Evolutionary conservation across 257 asterid genomes (phyloP).

Genomic region (Catharanthus roseus): DNA sequence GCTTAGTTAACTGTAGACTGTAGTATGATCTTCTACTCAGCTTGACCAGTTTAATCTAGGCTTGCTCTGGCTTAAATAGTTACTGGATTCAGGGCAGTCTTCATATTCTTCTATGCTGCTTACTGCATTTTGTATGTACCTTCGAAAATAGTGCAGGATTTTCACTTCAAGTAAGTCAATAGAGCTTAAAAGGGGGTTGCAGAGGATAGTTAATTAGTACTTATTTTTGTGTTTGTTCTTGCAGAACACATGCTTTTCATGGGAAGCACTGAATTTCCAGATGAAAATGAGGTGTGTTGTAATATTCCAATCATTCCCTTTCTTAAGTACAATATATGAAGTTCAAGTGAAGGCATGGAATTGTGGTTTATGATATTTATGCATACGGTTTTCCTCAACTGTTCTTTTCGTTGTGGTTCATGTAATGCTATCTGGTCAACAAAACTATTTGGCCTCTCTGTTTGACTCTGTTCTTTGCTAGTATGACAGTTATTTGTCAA

Average conservation of each 20-base stretch:
- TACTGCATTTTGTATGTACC: background rate
- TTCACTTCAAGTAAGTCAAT: background rate
- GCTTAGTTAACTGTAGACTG: background rate
- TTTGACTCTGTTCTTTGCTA: slow-evolving; percentile 49
- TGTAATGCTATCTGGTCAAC: slow-evolving; percentile 7
- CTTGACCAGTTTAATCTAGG: background rate
- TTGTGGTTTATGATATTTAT: background rate
- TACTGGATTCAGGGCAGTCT: background rate
- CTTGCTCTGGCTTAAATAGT: background rate
- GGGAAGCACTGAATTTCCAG: slow-evolving; percentile 94
- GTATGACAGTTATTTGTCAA: slow-evolving; percentile 98
- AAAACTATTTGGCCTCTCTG: slow-evolving; percentile 18
- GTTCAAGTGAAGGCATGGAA: background rate
- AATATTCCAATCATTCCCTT: background rate
- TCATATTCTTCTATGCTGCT: background rate
- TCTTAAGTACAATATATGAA: background rate
- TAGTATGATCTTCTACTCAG: background rate
- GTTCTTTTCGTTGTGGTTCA: background rate
- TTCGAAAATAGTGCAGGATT: background rate
- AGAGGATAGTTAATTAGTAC: slow-evolving; percentile 7
- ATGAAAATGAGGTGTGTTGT: slow-evolving; percentile 87
- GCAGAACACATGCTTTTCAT: slow-evolving; percentile 99
- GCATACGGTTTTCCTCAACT: background rate
- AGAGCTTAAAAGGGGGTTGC: background rate
- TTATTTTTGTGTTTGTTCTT: slow-evolving; percentile 24